A percentile compares a stretch with the other conserved stretches of the same genome.
These are phyloP conservation scores for Apiospora koreana DNA, from an alignment of 2,329 filamentous ascomycete genomes.

Conservation along the genomic window DNA sequence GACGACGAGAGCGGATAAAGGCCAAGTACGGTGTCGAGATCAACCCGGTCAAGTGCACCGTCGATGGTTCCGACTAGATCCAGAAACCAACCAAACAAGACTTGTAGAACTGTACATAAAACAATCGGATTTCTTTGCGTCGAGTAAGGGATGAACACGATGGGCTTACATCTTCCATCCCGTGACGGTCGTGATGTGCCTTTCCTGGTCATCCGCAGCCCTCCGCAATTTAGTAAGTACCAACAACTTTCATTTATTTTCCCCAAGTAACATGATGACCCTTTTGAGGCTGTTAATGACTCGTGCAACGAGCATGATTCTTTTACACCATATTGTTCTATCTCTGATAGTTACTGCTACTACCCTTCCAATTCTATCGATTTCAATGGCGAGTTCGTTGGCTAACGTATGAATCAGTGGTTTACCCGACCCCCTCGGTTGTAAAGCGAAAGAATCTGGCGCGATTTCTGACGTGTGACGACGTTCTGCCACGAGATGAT, in stretches of 20 bases:
- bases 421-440: not conserved
- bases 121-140: conserved; percentile 16
- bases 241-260: not conserved
- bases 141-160: not conserved
- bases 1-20: conserved; percentile 78
- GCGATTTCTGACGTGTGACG: not conserved
- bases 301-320: conserved; percentile 12
- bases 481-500: not conserved
- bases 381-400: not conserved
- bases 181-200: not conserved
- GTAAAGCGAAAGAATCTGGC: not conserved
- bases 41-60: conserved; percentile 59
- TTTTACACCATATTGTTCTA: conserved; percentile 13
- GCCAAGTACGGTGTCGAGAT: conserved; percentile 88
- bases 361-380: not conserved
- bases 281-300: conserved; percentile 15
- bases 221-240: not conserved
- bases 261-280: conserved; percentile 9
- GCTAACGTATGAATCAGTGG: not conserved
- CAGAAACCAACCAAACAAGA: not conserved
- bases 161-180: not conserved
- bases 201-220: not conserved
- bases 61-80: conserved; percentile 32
- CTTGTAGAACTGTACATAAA: conserved; percentile 17
- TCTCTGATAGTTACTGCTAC: conserved; percentile 4